phyloP scores from a whole-genome alignment of 306 rosid species.

The Heteromeles arbutifolia region DNA sequence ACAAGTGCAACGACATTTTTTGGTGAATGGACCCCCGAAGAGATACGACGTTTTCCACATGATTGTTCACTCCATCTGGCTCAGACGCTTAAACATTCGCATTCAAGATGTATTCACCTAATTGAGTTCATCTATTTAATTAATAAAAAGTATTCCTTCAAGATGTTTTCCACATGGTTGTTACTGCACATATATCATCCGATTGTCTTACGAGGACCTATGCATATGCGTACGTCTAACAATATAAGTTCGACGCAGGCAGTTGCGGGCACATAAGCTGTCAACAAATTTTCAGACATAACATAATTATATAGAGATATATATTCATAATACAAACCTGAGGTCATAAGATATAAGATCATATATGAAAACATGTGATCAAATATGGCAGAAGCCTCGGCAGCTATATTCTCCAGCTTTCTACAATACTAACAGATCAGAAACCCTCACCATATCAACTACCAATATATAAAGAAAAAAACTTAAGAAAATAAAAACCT shows the following conservation, averaged over 20 bases:
- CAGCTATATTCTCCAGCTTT: background rate
- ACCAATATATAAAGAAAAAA: background rate
- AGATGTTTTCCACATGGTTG: too few species aligned
- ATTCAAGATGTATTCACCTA: constrained; percentile 2
- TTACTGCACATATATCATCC: too few species aligned
- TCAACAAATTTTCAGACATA: too few species aligned
- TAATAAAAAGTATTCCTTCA: too few species aligned
- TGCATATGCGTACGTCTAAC: too few species aligned
- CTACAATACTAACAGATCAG: background rate
- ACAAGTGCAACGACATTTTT: constrained; percentile 30
- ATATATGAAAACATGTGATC: background rate
- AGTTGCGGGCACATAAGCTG: too few species aligned
- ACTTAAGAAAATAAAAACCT: background rate
- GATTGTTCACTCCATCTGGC: constrained; percentile 45
- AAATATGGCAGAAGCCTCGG: background rate
- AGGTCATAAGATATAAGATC: background rate
- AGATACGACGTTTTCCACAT: constrained; percentile 37
- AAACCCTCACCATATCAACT: background rate
- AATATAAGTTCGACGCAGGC: too few species aligned
- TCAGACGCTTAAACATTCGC: constrained; percentile 28
- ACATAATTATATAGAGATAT: too few species aligned
- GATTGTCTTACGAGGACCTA: too few species aligned
- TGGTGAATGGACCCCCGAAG: constrained; percentile 27
- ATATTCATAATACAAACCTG: background rate
- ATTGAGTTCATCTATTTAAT: too few species aligned